Base-by-base conservation (phyloP, 805 yeast species). In the Zygotorulaspora florentina region DNA sequence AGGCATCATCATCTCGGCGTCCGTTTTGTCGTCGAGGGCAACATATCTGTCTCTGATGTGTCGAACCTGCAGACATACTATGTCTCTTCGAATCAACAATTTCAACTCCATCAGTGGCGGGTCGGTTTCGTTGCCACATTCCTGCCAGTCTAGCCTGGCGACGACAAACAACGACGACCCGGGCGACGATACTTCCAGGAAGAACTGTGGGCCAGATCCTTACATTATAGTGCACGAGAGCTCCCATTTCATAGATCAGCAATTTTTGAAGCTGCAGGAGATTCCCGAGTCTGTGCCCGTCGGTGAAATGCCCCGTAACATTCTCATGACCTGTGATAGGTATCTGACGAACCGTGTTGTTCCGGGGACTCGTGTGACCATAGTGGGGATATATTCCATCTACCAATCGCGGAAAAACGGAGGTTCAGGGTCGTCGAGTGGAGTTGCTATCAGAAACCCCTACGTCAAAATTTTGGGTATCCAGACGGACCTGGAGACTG, bases 211-310 rank as follows among this genome's bases (percentile, higher is more conserved):
- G 1, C 79, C 83, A 11, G 96, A 91, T 57, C 99, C 99, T 2
- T 93, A 89, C 59, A 78, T 87, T 30, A 86, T 93, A 49, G 89
- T 87, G 26, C 99, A 93, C 67, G 98, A 93, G 64, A 86, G 87
- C 61, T 88, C 96, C 1, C 72, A 79, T n/a, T 93, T 90, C 65
- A 83, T 93, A 43, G 98, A 93, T 68, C 98, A 95, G 64, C 99
- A 93, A 68, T 81, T 85, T 26, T 75, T 93, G 59, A 93, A 93
- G 65, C 74, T 93, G 46, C 99, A 93, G 66, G 99, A 93, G 65
- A 76, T 93, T n/a, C 97, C 98, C 10, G 99, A 93, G 65, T 87
- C 87, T 83, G 97, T 93, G 1, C 99, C 99, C 1, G 96, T 93
- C 25, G 99, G 99, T 55, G 99, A 93, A 69, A 84, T 93, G 88